These are phyloP conservation scores for Acacia acuminata DNA, from an alignment of 306 rosid species.

Conservation along the genomic window DNA sequence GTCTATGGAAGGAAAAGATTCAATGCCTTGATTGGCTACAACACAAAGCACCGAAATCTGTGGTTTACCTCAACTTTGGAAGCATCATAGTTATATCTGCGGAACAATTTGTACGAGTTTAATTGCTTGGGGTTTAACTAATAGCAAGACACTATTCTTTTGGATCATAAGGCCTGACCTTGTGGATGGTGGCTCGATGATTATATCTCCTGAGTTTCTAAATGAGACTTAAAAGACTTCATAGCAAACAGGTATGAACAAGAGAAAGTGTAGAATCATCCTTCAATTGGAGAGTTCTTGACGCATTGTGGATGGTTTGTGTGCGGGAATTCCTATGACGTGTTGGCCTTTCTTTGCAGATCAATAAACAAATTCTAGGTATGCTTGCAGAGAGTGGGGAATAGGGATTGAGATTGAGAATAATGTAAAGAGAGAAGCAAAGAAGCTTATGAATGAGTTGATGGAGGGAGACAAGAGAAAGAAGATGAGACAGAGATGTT, in stretches of 20 bases:
- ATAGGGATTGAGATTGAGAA: not conserved
- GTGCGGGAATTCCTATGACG: not conserved
- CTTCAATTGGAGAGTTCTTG: not conserved
- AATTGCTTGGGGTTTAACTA: not conserved
- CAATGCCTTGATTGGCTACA: not conserved
- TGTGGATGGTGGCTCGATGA: not conserved
- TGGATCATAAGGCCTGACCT: not conserved
- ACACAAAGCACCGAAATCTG: not conserved
- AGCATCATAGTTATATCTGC: not conserved
- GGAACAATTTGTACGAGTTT: not conserved
- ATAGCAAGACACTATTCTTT: not conserved
- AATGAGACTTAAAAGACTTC: not conserved
- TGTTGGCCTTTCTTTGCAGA: too few relatives aligned
- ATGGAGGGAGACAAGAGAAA: not conserved
- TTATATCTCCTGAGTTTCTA: not conserved
- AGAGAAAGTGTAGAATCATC: not conserved
- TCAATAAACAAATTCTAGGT: not conserved
- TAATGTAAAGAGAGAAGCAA: not conserved
- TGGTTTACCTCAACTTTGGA: not conserved
- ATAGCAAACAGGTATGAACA: not conserved
- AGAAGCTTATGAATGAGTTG: not conserved
- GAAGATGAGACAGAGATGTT: not conserved
- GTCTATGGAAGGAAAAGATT: not conserved
- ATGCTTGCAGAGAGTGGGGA: not conserved
- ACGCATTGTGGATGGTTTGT: not conserved